Evolutionary conservation across 164 flowering plant genomes (phyloP).

Genomic region (Aristolochia fimbriata): DNA sequence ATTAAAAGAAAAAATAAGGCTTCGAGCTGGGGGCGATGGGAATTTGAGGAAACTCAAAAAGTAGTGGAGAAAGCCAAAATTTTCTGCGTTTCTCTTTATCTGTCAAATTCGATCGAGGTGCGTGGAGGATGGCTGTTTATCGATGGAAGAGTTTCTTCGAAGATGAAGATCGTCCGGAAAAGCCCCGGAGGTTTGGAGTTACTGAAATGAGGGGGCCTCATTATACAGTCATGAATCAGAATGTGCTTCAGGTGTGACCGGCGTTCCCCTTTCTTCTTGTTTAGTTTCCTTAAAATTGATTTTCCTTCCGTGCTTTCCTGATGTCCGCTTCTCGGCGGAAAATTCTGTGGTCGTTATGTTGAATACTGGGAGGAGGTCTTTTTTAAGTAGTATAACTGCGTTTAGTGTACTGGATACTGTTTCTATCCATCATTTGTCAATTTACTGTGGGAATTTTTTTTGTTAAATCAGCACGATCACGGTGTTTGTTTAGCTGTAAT

Average conservation of each 20-base stretch:
- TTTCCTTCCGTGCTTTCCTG: neutral
- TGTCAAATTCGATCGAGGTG: neutral
- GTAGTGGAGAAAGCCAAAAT: neutral
- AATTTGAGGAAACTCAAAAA: neutral
- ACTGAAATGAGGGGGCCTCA: slow-evolving; percentile 76
- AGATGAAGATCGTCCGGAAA: slow-evolving; percentile 84
- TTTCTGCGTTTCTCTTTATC: neutral
- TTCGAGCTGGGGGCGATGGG: too few relatives aligned
- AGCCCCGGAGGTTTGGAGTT: slow-evolving; percentile 72
- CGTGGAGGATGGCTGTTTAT: slow-evolving; percentile 37
- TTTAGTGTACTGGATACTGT: neutral
- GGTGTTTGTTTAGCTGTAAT: too few relatives aligned
- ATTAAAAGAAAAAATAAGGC: too few relatives aligned
- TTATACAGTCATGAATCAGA: slow-evolving; percentile 36
- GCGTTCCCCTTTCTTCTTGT: neutral
- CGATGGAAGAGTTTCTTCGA: slow-evolving; percentile 73
- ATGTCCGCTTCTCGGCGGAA: neutral
- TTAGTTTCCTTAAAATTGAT: neutral
- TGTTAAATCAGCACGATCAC: too few relatives aligned
- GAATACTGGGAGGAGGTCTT: neutral
- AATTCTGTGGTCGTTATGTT: neutral
- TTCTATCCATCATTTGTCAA: too few relatives aligned
- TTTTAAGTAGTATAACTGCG: neutral
- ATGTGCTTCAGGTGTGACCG: slow-evolving; percentile 41
- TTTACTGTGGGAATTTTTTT: too few relatives aligned